Percentiles rank a stretch among this genome's conserved stretches.
Conservation (phyloP, 2,329 filamentous ascomycete species). For the Aspergillus hortae region DNA sequence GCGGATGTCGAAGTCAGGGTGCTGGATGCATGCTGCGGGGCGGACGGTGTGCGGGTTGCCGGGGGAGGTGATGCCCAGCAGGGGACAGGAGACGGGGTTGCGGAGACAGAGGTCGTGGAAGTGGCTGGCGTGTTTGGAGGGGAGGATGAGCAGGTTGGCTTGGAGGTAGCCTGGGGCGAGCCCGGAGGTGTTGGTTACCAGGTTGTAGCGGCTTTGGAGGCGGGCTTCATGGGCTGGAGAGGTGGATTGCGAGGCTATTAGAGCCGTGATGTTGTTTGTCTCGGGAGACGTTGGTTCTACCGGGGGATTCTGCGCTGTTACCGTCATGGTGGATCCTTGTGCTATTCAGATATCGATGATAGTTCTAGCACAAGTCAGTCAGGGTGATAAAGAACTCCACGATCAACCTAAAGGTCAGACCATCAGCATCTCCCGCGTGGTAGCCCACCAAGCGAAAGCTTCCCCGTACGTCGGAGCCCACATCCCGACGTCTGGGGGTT, state of each 20-base stretch:
- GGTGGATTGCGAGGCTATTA: background rate
- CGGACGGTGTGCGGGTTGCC: slow-evolving; percentile 33
- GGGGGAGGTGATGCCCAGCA: slow-evolving; percentile 48
- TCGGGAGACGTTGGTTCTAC: background rate
- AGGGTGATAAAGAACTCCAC: too few relatives aligned
- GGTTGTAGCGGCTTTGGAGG: slow-evolving; percentile 42
- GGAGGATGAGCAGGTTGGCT: slow-evolving; percentile 61
- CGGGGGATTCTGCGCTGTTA: background rate
- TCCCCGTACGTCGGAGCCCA: slow-evolving; percentile 19
- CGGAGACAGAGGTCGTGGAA: slow-evolving; percentile 58
- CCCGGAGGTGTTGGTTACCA: slow-evolving; percentile 49
- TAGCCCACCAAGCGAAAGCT: too few relatives aligned
- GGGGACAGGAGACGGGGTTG: slow-evolving; percentile 61
- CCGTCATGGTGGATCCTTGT: too few relatives aligned
- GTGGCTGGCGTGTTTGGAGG: slow-evolving; percentile 54
- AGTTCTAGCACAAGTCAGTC: too few relatives aligned
- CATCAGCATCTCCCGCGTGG: slow-evolving; percentile 3
- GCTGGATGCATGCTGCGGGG: slow-evolving; percentile 21
- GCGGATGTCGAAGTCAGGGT: slow-evolving; percentile 51
- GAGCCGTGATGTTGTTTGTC: background rate
- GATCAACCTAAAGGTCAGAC: background rate
- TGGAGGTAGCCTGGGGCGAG: slow-evolving; percentile 56
- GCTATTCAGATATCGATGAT: too few relatives aligned
- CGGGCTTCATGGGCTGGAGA: slow-evolving; percentile 38
- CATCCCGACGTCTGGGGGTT: slow-evolving; percentile 20